Evolutionary conservation across 1,284 basidiomycete species (phyloP).

Genomic region (Papiliotrema fonsecae): DNA sequence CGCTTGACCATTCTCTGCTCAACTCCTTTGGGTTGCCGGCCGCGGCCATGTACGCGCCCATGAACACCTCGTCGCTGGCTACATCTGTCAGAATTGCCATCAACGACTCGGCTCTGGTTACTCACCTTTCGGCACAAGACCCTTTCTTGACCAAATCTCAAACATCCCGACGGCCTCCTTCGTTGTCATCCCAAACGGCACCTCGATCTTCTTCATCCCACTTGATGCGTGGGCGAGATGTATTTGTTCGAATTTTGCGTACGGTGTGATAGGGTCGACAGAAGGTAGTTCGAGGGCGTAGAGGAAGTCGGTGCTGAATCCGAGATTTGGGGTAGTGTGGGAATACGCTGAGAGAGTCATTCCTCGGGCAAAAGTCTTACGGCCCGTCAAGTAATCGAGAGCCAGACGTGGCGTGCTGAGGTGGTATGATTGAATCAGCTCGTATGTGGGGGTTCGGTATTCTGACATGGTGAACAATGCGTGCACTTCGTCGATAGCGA

Average conservation of each 20-base stretch:
- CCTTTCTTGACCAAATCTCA: slow-evolving; percentile 39
- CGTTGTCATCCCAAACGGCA: slow-evolving; percentile 37
- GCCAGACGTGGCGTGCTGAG: slow-evolving; percentile 73
- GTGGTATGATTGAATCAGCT: slow-evolving; percentile 68
- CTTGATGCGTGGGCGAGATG: slow-evolving; percentile 34
- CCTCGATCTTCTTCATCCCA: slow-evolving; percentile 32
- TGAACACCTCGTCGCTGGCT: slow-evolving; percentile 7
- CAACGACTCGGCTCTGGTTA: not conserved
- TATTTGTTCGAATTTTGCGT: slow-evolving; percentile 32
- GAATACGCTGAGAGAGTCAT: slow-evolving; percentile 38
- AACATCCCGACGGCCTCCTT: slow-evolving; percentile 47
- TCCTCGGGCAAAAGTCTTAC: slow-evolving; percentile 55
- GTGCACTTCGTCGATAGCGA: slow-evolving; percentile 85
- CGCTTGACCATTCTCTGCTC: not conserved
- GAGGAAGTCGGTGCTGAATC: slow-evolving; percentile 25
- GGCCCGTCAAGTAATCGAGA: slow-evolving; percentile 70
- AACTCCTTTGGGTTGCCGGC: slow-evolving; percentile 11
- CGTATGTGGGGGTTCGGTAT: slow-evolving; percentile 76
- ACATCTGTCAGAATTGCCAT: not conserved
- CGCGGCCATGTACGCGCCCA: slow-evolving; percentile 5
- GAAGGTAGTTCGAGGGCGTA: slow-evolving; percentile 24
- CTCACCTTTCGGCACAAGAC: slow-evolving; percentile 35
- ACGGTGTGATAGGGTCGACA: slow-evolving; percentile 28
- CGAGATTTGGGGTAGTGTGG: slow-evolving; percentile 21
- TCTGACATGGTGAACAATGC: slow-evolving; percentile 65